phyloP scores from a whole-genome alignment of 257 asterid genomes.

The Petunia secreta region DNA sequence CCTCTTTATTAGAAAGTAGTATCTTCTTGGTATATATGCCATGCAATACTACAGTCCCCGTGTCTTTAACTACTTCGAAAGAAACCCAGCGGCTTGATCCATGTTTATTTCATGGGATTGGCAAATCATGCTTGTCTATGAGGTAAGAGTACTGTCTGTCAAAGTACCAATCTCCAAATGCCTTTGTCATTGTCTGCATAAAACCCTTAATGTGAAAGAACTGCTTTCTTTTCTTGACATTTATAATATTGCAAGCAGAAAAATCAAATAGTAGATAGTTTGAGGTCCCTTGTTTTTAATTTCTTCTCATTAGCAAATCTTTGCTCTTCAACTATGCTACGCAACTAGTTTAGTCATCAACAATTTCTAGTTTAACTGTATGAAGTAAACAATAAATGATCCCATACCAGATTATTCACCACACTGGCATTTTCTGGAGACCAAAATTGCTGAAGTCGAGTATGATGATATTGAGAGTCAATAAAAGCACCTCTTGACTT shows the following conservation, averaged over 20 bases:
- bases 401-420: not conserved
- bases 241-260: no score
- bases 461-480: slow-evolving; percentile 15
- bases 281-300: no score
- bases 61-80: not conserved
- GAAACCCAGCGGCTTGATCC: not conserved
- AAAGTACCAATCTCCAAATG: slow-evolving; percentile 16
- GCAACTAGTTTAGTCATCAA: no score
- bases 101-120: not conserved
- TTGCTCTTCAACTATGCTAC: no score
- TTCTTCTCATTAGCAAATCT: no score
- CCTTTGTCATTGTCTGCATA: slow-evolving; percentile 8
- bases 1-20: no score
- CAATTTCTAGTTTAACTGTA: no score
- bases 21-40: no score
- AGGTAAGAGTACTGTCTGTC: not conserved
- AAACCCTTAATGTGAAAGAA: not conserved
- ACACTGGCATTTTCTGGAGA: not conserved
- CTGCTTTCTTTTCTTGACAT: no score
- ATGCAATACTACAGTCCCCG: not conserved
- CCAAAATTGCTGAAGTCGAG: not conserved
- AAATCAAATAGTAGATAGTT: no score
- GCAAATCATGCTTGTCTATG: not conserved
- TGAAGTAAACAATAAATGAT: not conserved
- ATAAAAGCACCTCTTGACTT: slow-evolving; percentile 7